Evolutionary conservation across 331 rosid species (phyloP).

Genomic region (Quercus lobata): DNA sequence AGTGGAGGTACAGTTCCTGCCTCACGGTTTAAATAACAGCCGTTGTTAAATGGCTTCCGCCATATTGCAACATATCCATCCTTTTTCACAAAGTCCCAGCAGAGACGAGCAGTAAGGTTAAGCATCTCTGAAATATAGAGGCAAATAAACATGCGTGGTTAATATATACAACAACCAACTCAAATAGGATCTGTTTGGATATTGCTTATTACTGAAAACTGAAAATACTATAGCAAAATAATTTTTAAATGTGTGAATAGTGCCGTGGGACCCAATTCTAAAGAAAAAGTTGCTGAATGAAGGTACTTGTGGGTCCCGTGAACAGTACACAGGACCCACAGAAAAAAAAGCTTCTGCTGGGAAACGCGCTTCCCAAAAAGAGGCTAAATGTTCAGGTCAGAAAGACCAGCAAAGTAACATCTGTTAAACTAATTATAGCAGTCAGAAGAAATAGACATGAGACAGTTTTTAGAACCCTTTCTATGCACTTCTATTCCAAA

Average conservation of each 20-base stretch:
- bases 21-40: constrained; percentile 74
- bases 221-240: no score
- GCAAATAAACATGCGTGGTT: constrained; percentile 11
- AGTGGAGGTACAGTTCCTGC: constrained; percentile 71
- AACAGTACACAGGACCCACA: no score
- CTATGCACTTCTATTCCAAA: no score
- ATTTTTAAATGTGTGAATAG: no score
- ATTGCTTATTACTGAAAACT: no score
- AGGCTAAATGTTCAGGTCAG: constrained; percentile 9
- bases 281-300: no score
- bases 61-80: constrained; percentile 85
- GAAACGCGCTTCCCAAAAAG: no score
- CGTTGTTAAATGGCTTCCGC: constrained; percentile 76
- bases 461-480: no score
- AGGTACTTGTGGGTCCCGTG: no score
- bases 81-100: constrained; percentile 83
- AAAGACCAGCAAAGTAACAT: not conserved
- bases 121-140: constrained; percentile 69
- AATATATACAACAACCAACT: constrained; percentile 5
- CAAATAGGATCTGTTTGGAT: not conserved
- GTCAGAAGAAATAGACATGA: constrained; percentile 3
- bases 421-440: constrained; percentile 3
- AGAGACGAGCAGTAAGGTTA: constrained; percentile 77
- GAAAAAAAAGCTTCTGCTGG: no score
- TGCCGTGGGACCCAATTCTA: no score